Evolutionary conservation across 108 stramenopile genomes (phyloP).

Genomic region (Aurantiochytrium sp.): DNA sequence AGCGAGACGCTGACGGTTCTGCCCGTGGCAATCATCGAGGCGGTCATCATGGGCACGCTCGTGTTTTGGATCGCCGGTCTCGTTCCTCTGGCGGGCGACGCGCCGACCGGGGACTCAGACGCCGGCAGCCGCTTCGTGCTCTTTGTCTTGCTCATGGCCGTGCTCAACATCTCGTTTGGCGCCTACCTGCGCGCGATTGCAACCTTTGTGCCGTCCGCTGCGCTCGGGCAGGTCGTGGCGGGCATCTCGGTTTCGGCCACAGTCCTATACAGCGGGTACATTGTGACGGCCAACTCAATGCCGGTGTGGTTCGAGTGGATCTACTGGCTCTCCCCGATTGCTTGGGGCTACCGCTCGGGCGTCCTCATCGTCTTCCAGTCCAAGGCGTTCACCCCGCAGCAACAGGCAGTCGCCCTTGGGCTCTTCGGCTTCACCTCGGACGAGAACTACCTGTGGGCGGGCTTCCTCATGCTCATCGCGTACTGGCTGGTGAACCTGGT

Average conservation of each 20-base stretch:
- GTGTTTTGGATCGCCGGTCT: constrained; percentile 55
- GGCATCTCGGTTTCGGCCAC: background rate
- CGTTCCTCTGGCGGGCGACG: background rate
- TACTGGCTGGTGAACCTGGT: background rate
- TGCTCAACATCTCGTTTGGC: background rate
- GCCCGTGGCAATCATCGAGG: constrained; percentile 45
- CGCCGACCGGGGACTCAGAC: background rate
- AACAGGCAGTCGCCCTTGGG: background rate
- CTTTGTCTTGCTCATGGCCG: background rate
- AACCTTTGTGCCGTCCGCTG: background rate
- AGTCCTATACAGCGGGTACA: background rate
- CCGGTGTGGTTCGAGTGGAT: background rate
- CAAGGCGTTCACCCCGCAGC: background rate
- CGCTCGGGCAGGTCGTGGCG: background rate
- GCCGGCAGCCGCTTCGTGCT: background rate
- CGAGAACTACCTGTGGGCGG: background rate
- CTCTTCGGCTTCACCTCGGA: background rate
- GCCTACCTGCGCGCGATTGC: background rate
- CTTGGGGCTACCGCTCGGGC: background rate
- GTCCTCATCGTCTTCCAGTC: background rate
- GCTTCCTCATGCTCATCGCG: background rate
- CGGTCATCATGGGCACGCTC: constrained; percentile 56
- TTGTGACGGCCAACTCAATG: background rate
- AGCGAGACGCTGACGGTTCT: background rate
- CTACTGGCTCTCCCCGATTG: background rate